Evolutionary conservation across 768 basidiomycete genomes (phyloP).

Genomic region (Tulasnella sp.): DNA sequence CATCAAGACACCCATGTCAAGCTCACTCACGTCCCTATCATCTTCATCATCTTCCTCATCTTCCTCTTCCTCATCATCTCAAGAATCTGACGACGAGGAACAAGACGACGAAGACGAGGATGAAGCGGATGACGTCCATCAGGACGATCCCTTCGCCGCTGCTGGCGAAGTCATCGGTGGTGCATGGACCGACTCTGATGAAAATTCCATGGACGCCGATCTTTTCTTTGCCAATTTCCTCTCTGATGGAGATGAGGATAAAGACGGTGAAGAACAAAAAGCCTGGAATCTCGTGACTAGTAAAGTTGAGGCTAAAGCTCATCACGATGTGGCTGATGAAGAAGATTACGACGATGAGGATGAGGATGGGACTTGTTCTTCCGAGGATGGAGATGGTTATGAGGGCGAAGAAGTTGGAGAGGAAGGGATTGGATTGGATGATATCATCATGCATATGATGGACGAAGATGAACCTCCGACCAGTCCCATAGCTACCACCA

Average conservation of each 20-base stretch:
- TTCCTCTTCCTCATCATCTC: conserved; percentile 26
- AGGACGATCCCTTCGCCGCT: conserved; percentile 38
- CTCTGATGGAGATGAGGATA: conserved; percentile 15
- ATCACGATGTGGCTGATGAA: conserved; percentile 27
- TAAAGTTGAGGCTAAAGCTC: neutral
- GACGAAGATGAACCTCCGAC: too few species aligned
- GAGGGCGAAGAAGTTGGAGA: too few species aligned
- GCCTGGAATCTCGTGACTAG: neutral
- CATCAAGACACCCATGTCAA: conserved; percentile 2
- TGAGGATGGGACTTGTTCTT: conserved; percentile 6
- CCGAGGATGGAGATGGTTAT: neutral
- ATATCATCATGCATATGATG: too few species aligned
- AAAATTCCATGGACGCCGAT: conserved; percentile 37
- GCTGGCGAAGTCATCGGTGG: neutral
- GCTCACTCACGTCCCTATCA: neutral
- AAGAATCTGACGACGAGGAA: conserved; percentile 41
- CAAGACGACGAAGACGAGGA: conserved; percentile 17
- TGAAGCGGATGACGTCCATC: conserved; percentile 18
- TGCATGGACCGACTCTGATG: conserved; percentile 18
- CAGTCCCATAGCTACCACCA: too few species aligned
- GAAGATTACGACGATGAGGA: conserved; percentile 26
- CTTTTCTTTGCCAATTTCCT: conserved; percentile 27
- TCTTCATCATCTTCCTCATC: neutral
- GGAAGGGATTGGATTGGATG: too few species aligned
- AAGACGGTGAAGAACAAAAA: conserved; percentile 11